Evolutionary conservation across 768 basidiomycete species (phyloP).

Genomic region (Boletus tomentosulus): DNA sequence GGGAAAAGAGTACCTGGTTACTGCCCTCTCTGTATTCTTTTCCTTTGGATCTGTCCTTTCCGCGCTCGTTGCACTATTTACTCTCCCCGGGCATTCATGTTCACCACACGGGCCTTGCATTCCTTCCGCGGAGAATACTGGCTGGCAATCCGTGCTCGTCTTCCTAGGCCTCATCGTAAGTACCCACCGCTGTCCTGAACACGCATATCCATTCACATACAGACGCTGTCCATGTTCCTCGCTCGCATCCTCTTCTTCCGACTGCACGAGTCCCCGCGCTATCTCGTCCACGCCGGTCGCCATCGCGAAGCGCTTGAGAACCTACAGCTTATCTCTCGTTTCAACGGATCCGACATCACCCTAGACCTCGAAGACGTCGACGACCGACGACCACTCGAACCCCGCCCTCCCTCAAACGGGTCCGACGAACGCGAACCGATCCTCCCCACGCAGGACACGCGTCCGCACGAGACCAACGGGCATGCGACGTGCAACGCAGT

Average conservation of each 20-base stretch:
- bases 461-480: constrained; percentile 15
- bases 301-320: constrained; percentile 80
- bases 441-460: constrained; percentile 18
- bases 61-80: constrained; percentile 71
- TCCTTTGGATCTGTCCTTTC: constrained; percentile 87
- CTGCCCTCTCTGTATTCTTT: constrained; percentile 92
- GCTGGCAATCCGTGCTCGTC: constrained; percentile 86
- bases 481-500: constrained; percentile 5
- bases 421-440: constrained; percentile 29
- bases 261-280: constrained; percentile 91
- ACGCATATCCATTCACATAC: constrained; percentile 6
- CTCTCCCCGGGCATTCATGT: constrained; percentile 77
- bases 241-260: constrained; percentile 87
- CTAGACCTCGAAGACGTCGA: constrained; percentile 71
- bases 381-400: constrained; percentile 33
- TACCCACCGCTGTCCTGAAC: constrained; percentile 17
- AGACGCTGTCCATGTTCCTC: constrained; percentile 88
- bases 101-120: constrained; percentile 53
- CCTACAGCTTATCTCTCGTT: constrained; percentile 78
- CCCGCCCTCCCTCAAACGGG: constrained; percentile 11
- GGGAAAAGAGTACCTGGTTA: constrained; percentile 88
- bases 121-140: constrained; percentile 64
- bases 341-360: constrained; percentile 72
- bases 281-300: constrained; percentile 84
- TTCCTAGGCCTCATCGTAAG: constrained; percentile 79